phyloP scores from a whole-genome alignment of 805 yeast genomes.

The Isabelozyma gotoi region DNA sequence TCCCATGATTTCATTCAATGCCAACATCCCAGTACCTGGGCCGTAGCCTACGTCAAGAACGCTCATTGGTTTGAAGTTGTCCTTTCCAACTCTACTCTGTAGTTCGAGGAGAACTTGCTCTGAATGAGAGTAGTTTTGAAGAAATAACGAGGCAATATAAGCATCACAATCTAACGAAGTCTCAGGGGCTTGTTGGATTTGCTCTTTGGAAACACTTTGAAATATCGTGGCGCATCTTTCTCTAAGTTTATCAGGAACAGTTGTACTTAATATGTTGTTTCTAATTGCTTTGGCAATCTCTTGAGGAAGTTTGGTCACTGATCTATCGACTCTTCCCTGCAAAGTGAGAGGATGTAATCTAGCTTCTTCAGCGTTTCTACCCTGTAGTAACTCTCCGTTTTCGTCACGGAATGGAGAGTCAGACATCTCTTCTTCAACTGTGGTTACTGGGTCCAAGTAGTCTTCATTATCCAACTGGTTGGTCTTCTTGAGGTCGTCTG shows the following conservation, averaged over 20 bases:
- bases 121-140: conserved; percentile 76
- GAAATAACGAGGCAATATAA: conserved; percentile 74
- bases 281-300: conserved; percentile 57
- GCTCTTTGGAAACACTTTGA: conserved; percentile 49
- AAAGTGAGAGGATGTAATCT: conserved; percentile 60
- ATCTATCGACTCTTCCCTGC: conserved; percentile 52
- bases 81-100: conserved; percentile 49
- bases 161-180: conserved; percentile 64
- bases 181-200: conserved; percentile 50
- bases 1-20: conserved; percentile 80
- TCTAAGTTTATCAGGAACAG: conserved; percentile 64
- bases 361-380: conserved; percentile 47
- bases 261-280: conserved; percentile 58
- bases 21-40: conserved; percentile 90
- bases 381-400: conserved; percentile 44
- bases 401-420: conserved; percentile 36
- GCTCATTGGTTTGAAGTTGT: conserved; percentile 58
- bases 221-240: conserved; percentile 59
- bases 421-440: not conserved
- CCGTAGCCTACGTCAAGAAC: conserved; percentile 85
- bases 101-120: conserved; percentile 68
- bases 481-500: conserved; percentile 12
- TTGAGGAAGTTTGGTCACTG: conserved; percentile 55
- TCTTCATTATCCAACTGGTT: conserved; percentile 4
- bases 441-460: conserved; percentile 1